Evolutionary conservation across 2,329 filamentous ascomycete genomes (phyloP).

Genomic region (Fusarium nanum): DNA sequence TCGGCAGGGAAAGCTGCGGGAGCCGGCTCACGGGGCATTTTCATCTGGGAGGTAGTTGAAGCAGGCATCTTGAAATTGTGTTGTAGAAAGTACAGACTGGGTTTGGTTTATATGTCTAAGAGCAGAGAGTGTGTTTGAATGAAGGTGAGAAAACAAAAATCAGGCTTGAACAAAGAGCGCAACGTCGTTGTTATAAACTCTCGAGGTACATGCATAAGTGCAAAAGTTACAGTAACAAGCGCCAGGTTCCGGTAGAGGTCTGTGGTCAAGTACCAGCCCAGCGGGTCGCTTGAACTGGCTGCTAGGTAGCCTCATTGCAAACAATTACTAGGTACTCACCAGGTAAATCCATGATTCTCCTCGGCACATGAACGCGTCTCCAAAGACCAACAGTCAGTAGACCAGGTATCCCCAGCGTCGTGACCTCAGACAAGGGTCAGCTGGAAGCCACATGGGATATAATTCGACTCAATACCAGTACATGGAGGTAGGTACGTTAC

Average conservation of each 20-base stretch:
- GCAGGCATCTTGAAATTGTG: constrained; percentile 33
- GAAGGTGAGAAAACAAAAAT: constrained; percentile 5
- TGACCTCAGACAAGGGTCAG: constrained; percentile 44
- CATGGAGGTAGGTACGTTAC: background rate
- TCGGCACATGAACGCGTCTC: constrained; percentile 37
- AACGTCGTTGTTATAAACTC: constrained; percentile 36
- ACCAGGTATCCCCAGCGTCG: constrained; percentile 26
- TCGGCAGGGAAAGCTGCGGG: constrained; percentile 45
- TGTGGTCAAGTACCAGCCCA: constrained; percentile 12
- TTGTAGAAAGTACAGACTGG: background rate
- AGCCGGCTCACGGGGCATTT: constrained; percentile 52
- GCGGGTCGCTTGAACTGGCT: background rate
- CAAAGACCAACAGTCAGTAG: constrained; percentile 3
- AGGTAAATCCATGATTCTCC: background rate
- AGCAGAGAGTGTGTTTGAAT: constrained; percentile 3
- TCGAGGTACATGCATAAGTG: background rate
- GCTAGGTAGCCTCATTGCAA: background rate
- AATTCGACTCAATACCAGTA: background rate
- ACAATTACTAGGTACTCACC: background rate
- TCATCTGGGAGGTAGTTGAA: constrained; percentile 31
- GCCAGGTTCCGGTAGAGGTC: constrained; percentile 9
- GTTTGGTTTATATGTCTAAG: background rate
- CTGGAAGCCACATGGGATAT: constrained; percentile 37
- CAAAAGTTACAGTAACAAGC: background rate
- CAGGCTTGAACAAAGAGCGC: constrained; percentile 28